Conservation (phyloP, 257 asterid genomes). For the Petunia secreta region DNA sequence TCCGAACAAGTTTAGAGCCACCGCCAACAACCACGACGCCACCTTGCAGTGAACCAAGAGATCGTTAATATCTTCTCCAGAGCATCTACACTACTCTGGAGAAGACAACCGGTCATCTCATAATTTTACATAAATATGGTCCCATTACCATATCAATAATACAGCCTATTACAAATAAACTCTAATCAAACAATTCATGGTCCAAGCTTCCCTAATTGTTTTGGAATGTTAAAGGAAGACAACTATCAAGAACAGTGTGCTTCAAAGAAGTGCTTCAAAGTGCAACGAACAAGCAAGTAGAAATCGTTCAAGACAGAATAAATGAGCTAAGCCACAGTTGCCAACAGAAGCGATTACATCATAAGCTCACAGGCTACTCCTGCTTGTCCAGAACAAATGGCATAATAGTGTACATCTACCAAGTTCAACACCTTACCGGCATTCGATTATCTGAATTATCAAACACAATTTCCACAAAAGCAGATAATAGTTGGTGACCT, state of each 20-base stretch:
- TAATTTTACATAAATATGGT: background rate
- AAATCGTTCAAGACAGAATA: conserved; percentile 5
- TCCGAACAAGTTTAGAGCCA: too few species aligned
- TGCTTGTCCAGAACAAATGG: conserved; percentile 19
- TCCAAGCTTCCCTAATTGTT: too few species aligned
- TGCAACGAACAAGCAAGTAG: conserved; percentile 2
- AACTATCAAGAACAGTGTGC: background rate
- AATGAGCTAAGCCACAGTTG: background rate
- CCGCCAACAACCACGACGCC: too few species aligned
- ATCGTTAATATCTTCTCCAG: too few species aligned
- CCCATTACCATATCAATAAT: background rate
- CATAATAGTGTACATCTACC: background rate
- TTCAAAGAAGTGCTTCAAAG: background rate
- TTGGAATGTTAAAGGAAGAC: too few species aligned
- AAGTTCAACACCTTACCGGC: conserved; percentile 59
- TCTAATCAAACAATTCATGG: background rate
- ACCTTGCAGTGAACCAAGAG: too few species aligned
- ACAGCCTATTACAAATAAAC: conserved; percentile 8
- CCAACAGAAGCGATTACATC: conserved; percentile 9
- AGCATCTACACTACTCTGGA: background rate
- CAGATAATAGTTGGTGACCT: conserved; percentile 90
- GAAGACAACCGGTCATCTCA: background rate
- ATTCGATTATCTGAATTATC: conserved; percentile 96
- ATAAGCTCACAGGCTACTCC: conserved; percentile 9
- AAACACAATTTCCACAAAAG: conserved; percentile 98